Evolutionary conservation across 1,284 basidiomycete genomes (phyloP).

Genomic region (Singerocomus inundabilis): DNA sequence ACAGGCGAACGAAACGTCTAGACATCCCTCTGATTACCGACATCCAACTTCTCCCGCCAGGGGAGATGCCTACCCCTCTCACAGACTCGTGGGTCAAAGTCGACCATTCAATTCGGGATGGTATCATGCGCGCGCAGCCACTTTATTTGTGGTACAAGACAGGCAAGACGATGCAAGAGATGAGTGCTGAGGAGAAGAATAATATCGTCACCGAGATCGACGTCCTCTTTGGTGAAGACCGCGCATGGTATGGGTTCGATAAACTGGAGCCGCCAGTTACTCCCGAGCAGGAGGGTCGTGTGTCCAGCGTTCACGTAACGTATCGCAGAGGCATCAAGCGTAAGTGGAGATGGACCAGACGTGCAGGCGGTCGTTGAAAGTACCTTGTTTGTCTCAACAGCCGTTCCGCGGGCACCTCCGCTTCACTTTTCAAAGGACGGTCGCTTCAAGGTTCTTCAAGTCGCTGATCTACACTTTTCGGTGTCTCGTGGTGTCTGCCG

Average conservation of each 20-base stretch:
- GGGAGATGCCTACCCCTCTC: constrained; percentile 45
- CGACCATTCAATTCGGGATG: constrained; percentile 53
- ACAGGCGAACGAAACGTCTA: constrained; percentile 78
- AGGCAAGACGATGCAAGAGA: constrained; percentile 58
- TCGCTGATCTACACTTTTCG: constrained; percentile 89
- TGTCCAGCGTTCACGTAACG: constrained; percentile 57
- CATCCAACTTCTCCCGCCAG: constrained; percentile 52
- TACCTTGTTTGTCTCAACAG: constrained; percentile 35
- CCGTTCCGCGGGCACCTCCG: constrained; percentile 64
- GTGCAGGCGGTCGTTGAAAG: neutral
- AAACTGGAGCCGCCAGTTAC: constrained; percentile 60
- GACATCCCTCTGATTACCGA: constrained; percentile 72
- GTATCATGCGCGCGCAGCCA: constrained; percentile 48
- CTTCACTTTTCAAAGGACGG: constrained; percentile 82
- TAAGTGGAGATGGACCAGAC: constrained; percentile 34
- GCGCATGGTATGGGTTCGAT: constrained; percentile 83
- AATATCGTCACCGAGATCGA: constrained; percentile 86
- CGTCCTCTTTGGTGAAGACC: constrained; percentile 76
- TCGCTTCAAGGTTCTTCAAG: constrained; percentile 85
- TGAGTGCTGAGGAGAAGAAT: constrained; percentile 55
- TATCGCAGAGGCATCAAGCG: constrained; percentile 65
- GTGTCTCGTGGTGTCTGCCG: constrained; percentile 71
- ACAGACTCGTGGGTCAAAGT: constrained; percentile 56
- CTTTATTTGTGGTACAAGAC: constrained; percentile 76
- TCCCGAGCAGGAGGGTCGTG: constrained; percentile 36